phyloP scores from a whole-genome alignment of 2,329 filamentous ascomycete genomes.

The Lizonia empirigonia region DNA sequence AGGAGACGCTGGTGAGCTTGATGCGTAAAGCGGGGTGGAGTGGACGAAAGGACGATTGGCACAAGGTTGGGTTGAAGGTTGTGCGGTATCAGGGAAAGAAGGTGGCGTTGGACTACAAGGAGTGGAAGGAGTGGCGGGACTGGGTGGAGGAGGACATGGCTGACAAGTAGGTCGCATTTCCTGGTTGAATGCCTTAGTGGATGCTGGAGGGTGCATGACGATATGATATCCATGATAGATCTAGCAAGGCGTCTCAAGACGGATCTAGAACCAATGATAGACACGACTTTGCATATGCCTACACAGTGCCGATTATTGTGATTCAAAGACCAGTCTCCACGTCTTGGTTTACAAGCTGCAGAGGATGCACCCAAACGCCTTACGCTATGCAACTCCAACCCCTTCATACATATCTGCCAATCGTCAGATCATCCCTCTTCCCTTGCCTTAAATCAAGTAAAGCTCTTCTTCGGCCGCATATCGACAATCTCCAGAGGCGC shows the following conservation, averaged over 20 bases:
- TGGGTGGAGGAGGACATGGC: slow-evolving; percentile 61
- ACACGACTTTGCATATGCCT: too few relatives aligned
- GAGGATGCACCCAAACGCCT: not conserved
- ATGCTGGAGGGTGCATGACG: not conserved
- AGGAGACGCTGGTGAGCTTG: slow-evolving; percentile 85
- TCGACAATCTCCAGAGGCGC: slow-evolving; percentile 70
- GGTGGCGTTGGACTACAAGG: slow-evolving; percentile 69
- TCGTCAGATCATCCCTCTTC: too few relatives aligned
- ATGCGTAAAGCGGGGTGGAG: slow-evolving; percentile 96
- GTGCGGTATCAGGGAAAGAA: slow-evolving; percentile 88
- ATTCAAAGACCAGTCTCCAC: too few relatives aligned
- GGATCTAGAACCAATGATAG: slow-evolving; percentile 6
- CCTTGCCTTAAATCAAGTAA: not conserved
- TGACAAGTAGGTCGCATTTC: not conserved
- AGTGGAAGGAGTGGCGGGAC: slow-evolving; percentile 80
- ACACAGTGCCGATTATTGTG: too few relatives aligned
- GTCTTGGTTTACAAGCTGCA: too few relatives aligned
- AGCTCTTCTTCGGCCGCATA: slow-evolving; percentile 50
- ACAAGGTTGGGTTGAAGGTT: slow-evolving; percentile 76
- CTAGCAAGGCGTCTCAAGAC: not conserved
- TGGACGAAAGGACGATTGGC: slow-evolving; percentile 71
- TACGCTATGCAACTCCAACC: slow-evolving; percentile 1
- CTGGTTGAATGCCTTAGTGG: too few relatives aligned
- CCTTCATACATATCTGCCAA: not conserved
- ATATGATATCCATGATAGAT: slow-evolving; percentile 4